Base-by-base conservation (phyloP, 1,284 basidiomycete genomes). In the Papiliotrema nemorosa region DNA sequence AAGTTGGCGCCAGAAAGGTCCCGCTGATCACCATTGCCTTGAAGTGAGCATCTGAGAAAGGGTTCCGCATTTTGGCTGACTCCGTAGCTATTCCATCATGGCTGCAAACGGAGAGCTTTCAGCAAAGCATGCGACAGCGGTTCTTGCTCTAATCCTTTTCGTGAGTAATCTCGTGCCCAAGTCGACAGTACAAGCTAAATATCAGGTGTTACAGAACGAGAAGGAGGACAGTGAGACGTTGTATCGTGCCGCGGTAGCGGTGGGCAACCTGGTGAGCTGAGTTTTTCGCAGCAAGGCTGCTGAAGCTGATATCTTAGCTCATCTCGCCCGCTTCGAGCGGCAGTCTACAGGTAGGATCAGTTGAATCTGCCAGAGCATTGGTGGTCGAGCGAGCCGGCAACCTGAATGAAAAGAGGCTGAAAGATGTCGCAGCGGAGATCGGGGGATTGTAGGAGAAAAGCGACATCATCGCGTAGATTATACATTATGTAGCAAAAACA, bases 231-330 rank as follows among this genome's bases (percentile, higher is more conserved):
- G 83, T 20, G 94, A 98, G 67, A 84, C 87, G 2, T 80, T 82
- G 13, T 97, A 97, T 70, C 84, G 94, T 25, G 79, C 86, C 1
- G 74, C 89, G 6, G 87, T 96, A 14, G 92, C 87, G 0, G 77
- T 97, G 2, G 94, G 94, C 27, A 97, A 98, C 69, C 72, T 88
- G 41, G 88, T 90, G 54, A 66, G 84, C 29, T 77, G 9, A 26
- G 25, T 13, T n/a, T n/a, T 27, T 20, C 13, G 14, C 31, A 29
- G 3, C 27, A 22, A 35, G 31, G 18, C 24, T 14, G 7, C 14
- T 31, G 22, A 16, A 42, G 37, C 31, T 54, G 21, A n/a, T 35
- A 44, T n/a, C n/a, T 2, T 50, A 76, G 75, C 54, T 76, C 6
- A 50, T 62, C 14, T 64, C 70, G 4, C 66, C 70, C 4, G 50